Conservation (phyloP, 768 basidiomycete genomes). For the Trametes punicea region DNA sequence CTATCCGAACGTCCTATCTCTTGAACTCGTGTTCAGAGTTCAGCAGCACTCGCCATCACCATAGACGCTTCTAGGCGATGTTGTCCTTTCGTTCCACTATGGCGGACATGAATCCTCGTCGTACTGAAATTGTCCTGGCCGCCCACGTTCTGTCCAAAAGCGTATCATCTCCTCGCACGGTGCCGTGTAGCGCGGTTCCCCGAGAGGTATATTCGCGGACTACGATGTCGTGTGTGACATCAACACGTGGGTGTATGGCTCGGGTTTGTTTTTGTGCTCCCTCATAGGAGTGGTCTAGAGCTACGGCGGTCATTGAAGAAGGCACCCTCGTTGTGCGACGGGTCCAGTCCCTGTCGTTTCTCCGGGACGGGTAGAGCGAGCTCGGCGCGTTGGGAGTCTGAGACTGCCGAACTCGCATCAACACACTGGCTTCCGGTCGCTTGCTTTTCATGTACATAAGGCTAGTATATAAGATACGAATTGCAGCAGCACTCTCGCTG, state of each 20-base stretch:
- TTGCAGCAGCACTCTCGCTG: background rate
- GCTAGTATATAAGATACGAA: background rate
- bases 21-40: background rate
- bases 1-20: slow-evolving; percentile 10
- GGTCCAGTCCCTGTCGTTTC: slow-evolving; percentile 6
- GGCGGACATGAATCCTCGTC: background rate
- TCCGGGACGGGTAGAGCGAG: background rate
- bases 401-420: background rate
- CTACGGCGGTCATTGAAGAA: background rate
- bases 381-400: background rate
- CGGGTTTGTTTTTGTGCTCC: background rate
- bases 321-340: slow-evolving; percentile 15
- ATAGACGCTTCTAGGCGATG: background rate
- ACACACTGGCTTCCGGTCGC: background rate
- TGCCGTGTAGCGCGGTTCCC: background rate
- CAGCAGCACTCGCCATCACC: slow-evolving; percentile 2
- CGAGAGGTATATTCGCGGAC: slow-evolving; percentile 1
- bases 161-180: background rate
- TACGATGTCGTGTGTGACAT: slow-evolving; percentile 8
- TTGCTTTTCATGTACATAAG: background rate
- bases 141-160: background rate
- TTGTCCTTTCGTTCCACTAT: background rate
- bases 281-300: slow-evolving; percentile 7
- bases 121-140: background rate
- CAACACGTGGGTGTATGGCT: slow-evolving; percentile 15